Base-by-base conservation (phyloP, 768 basidiomycete genomes). In the Macrolepiota fuliginosa region DNA sequence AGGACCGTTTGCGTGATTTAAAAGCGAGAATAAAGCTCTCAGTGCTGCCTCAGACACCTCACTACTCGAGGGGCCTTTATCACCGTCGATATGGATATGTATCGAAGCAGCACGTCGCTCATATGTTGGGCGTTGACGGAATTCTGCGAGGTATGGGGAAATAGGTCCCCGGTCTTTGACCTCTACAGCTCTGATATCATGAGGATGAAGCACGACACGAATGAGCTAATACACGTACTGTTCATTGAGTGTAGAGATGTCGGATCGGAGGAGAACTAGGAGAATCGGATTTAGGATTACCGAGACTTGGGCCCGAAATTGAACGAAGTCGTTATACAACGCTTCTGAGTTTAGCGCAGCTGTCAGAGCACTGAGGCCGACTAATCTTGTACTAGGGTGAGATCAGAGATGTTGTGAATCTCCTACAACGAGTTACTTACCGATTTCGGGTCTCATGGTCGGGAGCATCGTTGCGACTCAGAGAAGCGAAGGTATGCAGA, bases 41-140 rank as follows among this genome's bases (percentile, higher is more conserved):
- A 97, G 76, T 1, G 87, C 81, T 7, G 92, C 89, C 39, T 84
- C 85, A 0, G 89, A 82, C 25, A 96, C 90, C 65, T 95, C 94
- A 1, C 75, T 72, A 54, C 76, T 78, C 1, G 87, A 83, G 25
- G 95, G 94, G 0, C 94, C 94, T 54, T 87, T 84, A 67, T 97
- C 92, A 10, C 94, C 94, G 65, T 96, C 90, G 15, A 94, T 74
- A 70, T 96, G 94, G 9, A 89, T 76, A 70, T 96, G 94, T 13
- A 97, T 90, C 1, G 94, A 96, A 4, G 91, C 89, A 0, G 95
- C 94, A 32, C 92, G 85, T 57, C 95, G 79, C 71, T 96, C 91
- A 13, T 87, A 77, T 2, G 87, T 77, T 11, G 95, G 94, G 58
- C 90, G 81, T 4, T 87, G 87, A 37, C 92, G 84, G 67, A 95